Percentiles rank a stretch among this genome's conserved stretches.
phyloP scores from a whole-genome alignment of 148 eudicot genomes.

The Chenopodium formosanum region DNA sequence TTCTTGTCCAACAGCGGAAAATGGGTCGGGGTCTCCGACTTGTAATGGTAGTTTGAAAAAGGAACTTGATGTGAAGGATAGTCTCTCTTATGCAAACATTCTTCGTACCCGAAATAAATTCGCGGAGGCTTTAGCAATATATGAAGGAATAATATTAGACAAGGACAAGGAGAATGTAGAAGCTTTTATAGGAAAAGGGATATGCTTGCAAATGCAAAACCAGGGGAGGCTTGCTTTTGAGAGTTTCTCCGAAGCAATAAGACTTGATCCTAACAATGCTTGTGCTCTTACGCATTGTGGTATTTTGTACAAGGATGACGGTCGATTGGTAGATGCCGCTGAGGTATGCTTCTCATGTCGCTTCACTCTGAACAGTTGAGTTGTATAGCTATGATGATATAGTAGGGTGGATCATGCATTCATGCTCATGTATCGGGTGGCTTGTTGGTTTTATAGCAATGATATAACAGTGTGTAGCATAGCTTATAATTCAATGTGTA shows the following conservation, averaged over 20 bases:
- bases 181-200: slow-evolving; percentile 90
- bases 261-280: slow-evolving; percentile 81
- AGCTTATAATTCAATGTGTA: neutral
- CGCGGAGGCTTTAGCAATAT: slow-evolving; percentile 72
- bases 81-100: slow-evolving; percentile 72
- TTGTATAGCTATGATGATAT: neutral
- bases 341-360: slow-evolving; percentile 57
- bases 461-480: neutral
- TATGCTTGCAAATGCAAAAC: slow-evolving; percentile 91
- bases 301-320: slow-evolving; percentile 88
- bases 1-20: slow-evolving; percentile 31
- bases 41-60: slow-evolving; percentile 39
- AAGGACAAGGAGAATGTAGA: slow-evolving; percentile 73
- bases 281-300: slow-evolving; percentile 96
- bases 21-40: slow-evolving; percentile 34
- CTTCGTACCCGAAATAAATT: slow-evolving; percentile 91
- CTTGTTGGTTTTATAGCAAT: neutral
- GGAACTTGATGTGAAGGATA: slow-evolving; percentile 55
- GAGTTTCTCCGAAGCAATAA: slow-evolving; percentile 80
- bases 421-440: neutral
- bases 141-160: slow-evolving; percentile 59
- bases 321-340: slow-evolving; percentile 87
- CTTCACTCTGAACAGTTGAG: neutral
- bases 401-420: neutral
- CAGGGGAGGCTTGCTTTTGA: slow-evolving; percentile 71